These are phyloP conservation scores for Kickxella alabastrina DNA, from an alignment of 192 early-diverging fungal species.

Conservation along the genomic window DNA sequence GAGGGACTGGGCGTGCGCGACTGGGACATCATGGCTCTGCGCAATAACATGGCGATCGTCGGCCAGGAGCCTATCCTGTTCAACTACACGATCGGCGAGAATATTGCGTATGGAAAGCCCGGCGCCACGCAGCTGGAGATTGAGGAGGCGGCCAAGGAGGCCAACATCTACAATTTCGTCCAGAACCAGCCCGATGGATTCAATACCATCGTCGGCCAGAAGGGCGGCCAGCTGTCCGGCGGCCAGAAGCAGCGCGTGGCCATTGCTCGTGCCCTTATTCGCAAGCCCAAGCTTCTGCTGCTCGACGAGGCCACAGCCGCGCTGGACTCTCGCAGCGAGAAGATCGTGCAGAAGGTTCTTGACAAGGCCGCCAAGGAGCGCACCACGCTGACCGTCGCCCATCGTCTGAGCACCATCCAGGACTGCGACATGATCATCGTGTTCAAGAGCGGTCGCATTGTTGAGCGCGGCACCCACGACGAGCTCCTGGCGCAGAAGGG, in stretches of 20 bases:
- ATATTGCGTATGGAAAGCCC: constrained; percentile 74
- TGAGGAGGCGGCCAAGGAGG: constrained; percentile 54
- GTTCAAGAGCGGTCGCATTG: constrained; percentile 60
- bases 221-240: constrained; percentile 71
- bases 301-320: constrained; percentile 83
- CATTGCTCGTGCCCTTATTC: constrained; percentile 83
- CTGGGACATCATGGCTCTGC: constrained; percentile 66
- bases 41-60: constrained; percentile 75
- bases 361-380: constrained; percentile 66
- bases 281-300: constrained; percentile 77
- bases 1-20: constrained; percentile 58
- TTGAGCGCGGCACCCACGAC: constrained; percentile 60
- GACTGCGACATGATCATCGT: constrained; percentile 74
- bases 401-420: constrained; percentile 69
- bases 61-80: constrained; percentile 89
- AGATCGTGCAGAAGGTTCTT: constrained; percentile 64
- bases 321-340: constrained; percentile 67
- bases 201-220: constrained; percentile 81
- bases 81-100: constrained; percentile 81
- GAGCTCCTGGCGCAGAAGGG: constrained; percentile 55
- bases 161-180: constrained; percentile 81
- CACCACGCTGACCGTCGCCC: constrained; percentile 72
- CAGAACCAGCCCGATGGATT: constrained; percentile 74
- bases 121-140: constrained; percentile 58
- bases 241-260: constrained; percentile 94